phyloP scores from a whole-genome alignment of 805 yeast genomes.

The Monosporozyma aerobia region DNA sequence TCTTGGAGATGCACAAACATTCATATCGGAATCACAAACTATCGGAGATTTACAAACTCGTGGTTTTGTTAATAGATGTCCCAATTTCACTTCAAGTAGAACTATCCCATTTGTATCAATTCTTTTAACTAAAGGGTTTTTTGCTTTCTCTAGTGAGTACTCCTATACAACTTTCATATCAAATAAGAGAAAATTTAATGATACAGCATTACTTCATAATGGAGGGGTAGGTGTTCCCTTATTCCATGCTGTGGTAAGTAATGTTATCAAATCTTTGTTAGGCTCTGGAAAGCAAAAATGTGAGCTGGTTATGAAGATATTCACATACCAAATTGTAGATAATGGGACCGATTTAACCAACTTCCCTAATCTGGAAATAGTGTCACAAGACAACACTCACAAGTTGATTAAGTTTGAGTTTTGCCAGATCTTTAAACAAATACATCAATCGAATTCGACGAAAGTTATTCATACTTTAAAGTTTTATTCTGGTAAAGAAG shows the following conservation, averaged over 20 bases:
- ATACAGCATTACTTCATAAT: slow-evolving; percentile 6
- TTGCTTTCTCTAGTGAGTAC: slow-evolving; percentile 31
- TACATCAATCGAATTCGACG: background rate
- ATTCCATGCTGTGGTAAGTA: slow-evolving; percentile 27
- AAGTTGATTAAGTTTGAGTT: slow-evolving; percentile 20
- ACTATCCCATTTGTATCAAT: slow-evolving; percentile 29
- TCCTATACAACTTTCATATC: slow-evolving; percentile 22
- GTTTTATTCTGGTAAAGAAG: slow-evolving; percentile 20
- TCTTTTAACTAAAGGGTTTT: slow-evolving; percentile 31
- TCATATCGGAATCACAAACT: slow-evolving; percentile 19
- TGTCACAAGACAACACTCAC: background rate
- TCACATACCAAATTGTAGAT: slow-evolving; percentile 16
- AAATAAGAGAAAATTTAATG: slow-evolving; percentile 22
- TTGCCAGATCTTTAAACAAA: slow-evolving; percentile 26
- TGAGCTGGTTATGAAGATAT: slow-evolving; percentile 26
- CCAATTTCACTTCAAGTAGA: slow-evolving; percentile 20
- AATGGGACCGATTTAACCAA: background rate
- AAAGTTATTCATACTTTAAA: slow-evolving; percentile 23
- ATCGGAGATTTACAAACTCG: slow-evolving; percentile 22
- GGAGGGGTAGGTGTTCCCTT: slow-evolving; percentile 30
- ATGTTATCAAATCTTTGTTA: slow-evolving; percentile 25
- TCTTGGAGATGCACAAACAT: slow-evolving; percentile 13
- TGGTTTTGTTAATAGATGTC: slow-evolving; percentile 26
- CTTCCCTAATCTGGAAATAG: slow-evolving; percentile 5
- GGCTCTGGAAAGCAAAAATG: slow-evolving; percentile 9